Evolutionary conservation across 306 rosid genomes (phyloP).

Genomic region (Senna siamea): DNA sequence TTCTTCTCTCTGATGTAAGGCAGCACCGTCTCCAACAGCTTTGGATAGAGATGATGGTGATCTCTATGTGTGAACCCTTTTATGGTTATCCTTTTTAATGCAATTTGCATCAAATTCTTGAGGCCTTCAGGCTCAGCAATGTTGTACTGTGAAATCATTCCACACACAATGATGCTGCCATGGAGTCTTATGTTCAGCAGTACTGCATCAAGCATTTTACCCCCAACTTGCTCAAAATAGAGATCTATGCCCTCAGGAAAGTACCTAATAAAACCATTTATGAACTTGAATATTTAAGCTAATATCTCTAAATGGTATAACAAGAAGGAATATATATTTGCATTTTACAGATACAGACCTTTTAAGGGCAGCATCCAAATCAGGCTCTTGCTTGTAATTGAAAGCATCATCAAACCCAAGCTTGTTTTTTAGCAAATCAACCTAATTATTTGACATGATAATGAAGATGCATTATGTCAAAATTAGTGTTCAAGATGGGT

Average conservation of each 20-base stretch:
- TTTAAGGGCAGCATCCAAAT: conserved; percentile 41
- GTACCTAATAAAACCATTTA: conserved; percentile 33
- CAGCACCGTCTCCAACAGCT: conserved; percentile 32
- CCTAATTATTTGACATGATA: conserved; percentile 5
- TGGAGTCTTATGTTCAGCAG: conserved; percentile 38
- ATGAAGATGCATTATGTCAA: too few relatives aligned
- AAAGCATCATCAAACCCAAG: conserved; percentile 48
- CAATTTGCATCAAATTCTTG: conserved; percentile 35
- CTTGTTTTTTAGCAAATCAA: conserved; percentile 42
- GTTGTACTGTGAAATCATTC: conserved; percentile 51
- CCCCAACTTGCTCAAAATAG: conserved; percentile 47
- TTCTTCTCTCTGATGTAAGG: conserved; percentile 44
- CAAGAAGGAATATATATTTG: too few relatives aligned
- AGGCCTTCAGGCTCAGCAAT: conserved; percentile 32
- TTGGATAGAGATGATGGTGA: conserved; percentile 42
- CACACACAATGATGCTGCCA: conserved; percentile 33
- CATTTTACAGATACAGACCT: too few relatives aligned
- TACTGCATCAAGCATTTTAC: conserved; percentile 48
- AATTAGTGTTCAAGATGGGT: too few relatives aligned
- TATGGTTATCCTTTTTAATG: conserved; percentile 35
- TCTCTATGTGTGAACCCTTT: conserved; percentile 42
- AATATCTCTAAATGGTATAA: too few relatives aligned
- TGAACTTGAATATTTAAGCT: too few relatives aligned
- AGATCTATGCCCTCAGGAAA: conserved; percentile 45
- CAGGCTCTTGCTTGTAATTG: conserved; percentile 44